Evolutionary conservation across 352 stramenopile genomes (phyloP).

Genomic region (Thraustochytrium sp.): DNA sequence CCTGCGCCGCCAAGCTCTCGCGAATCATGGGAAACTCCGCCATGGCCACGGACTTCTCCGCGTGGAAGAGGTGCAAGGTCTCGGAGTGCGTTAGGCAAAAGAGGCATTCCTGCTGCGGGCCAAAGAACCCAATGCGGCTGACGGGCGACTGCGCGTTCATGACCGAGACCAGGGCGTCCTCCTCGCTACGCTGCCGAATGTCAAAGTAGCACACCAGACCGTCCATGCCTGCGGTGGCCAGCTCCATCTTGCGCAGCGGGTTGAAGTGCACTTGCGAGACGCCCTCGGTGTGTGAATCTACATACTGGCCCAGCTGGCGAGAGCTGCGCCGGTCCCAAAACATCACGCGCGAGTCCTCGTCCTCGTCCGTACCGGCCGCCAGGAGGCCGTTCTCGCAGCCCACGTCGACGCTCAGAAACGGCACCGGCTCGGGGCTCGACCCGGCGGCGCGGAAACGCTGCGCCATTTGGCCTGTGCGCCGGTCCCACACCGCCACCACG

Average conservation of each 20-base stretch:
- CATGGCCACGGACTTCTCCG: constrained; percentile 9
- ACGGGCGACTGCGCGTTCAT: constrained; percentile 13
- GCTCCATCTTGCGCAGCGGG: not conserved
- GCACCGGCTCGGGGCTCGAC: not conserved
- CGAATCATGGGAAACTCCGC: constrained; percentile 32
- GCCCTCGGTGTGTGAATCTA: constrained; percentile 21
- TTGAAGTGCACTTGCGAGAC: constrained; percentile 24
- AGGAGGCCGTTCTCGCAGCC: constrained; percentile 14
- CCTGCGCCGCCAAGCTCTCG: not conserved
- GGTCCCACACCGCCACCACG: not conserved
- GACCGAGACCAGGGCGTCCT: constrained; percentile 29
- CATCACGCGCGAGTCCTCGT: constrained; percentile 21
- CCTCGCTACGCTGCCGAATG: constrained; percentile 13
- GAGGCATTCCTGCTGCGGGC: constrained; percentile 9
- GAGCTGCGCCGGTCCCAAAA: constrained; percentile 22
- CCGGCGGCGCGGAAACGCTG: not conserved
- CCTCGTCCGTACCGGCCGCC: constrained; percentile 30
- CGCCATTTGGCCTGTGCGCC: not conserved
- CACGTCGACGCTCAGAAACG: constrained; percentile 24
- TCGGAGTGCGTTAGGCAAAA: constrained; percentile 38
- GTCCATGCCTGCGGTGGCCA: constrained; percentile 4
- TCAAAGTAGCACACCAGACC: constrained; percentile 42
- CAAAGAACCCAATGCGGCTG: constrained; percentile 29
- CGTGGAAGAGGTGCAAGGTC: constrained; percentile 23
- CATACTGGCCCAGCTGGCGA: constrained; percentile 21